These are phyloP conservation scores for Cladosporium velox DNA, from an alignment of 2,329 filamentous ascomycete species.

Conservation along the genomic window DNA sequence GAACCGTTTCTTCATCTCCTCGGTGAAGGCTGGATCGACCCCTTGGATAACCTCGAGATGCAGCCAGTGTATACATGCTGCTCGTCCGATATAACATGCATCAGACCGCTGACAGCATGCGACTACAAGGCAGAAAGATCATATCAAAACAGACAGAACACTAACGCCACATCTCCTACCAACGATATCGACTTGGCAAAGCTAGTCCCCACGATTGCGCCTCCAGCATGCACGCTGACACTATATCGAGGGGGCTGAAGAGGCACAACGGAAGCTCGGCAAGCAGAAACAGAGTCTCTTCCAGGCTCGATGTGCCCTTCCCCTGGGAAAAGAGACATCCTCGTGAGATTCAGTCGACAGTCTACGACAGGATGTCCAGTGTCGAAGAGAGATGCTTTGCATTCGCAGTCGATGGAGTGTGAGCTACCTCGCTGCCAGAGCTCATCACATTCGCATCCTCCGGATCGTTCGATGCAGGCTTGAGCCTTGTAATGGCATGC, in stretches of 20 bases:
- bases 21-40: background rate
- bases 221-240: background rate
- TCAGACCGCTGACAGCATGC: background rate
- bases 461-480: background rate
- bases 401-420: background rate
- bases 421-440: background rate
- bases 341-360: background rate
- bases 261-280: background rate
- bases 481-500: background rate
- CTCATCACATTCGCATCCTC: background rate
- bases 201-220: slow-evolving; percentile 5
- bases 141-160: background rate
- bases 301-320: background rate
- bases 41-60: background rate
- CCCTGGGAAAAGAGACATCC: background rate
- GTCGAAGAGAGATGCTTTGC: background rate
- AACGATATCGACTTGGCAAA: background rate
- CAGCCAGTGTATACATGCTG: background rate
- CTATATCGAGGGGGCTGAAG: background rate
- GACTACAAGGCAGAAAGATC: background rate
- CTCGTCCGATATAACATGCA: background rate
- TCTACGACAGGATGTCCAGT: background rate
- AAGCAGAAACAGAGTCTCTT: background rate
- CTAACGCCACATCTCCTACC: background rate
- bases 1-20: background rate